phyloP scores from a whole-genome alignment of 2,329 filamentous ascomycete genomes.

The Simplicillium sp. region DNA sequence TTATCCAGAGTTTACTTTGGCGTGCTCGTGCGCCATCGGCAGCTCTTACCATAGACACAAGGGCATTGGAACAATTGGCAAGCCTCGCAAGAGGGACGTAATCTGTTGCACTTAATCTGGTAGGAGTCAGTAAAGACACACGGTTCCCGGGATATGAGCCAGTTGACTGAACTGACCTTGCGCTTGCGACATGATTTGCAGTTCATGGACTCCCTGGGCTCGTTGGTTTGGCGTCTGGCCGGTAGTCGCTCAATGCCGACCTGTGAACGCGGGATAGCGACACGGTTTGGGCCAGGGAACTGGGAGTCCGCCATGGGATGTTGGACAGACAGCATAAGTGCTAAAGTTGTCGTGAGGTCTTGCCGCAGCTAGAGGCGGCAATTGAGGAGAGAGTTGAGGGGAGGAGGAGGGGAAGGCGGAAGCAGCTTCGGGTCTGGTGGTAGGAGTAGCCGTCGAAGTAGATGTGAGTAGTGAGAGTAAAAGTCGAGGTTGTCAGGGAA shows the following conservation, averaged over 20 bases:
- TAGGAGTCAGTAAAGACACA: not conserved
- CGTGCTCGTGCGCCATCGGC: no score
- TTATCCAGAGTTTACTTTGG: not conserved
- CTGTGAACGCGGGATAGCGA: slow-evolving; percentile 62
- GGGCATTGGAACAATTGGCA: slow-evolving; percentile 84
- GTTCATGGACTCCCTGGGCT: slow-evolving; percentile 86
- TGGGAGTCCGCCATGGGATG: slow-evolving; percentile 13
- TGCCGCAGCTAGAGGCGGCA: not conserved
- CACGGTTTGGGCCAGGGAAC: slow-evolving; percentile 33
- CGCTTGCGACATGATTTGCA: slow-evolving; percentile 90
- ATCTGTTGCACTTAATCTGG: slow-evolving; percentile 86
- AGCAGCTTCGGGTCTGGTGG: no score
- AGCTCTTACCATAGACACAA: slow-evolving; percentile 69
- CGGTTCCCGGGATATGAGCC: slow-evolving; percentile 3
- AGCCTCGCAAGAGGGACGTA: slow-evolving; percentile 77
- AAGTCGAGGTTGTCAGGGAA: no score
- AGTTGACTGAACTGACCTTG: slow-evolving; percentile 51
- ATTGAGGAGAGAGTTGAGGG: not conserved
- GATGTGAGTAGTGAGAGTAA: no score
- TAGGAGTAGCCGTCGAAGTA: no score
- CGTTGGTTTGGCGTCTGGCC: slow-evolving; percentile 58
- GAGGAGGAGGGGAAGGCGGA: no score
- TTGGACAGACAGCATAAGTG: slow-evolving; percentile 4
- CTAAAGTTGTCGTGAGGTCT: not conserved
- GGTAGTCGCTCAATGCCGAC: slow-evolving; percentile 75